Percentiles rank a stretch among this genome's conserved stretches.
Conservation (phyloP, 2,329 filamentous ascomycete species). For the Colletotrichum musae region DNA sequence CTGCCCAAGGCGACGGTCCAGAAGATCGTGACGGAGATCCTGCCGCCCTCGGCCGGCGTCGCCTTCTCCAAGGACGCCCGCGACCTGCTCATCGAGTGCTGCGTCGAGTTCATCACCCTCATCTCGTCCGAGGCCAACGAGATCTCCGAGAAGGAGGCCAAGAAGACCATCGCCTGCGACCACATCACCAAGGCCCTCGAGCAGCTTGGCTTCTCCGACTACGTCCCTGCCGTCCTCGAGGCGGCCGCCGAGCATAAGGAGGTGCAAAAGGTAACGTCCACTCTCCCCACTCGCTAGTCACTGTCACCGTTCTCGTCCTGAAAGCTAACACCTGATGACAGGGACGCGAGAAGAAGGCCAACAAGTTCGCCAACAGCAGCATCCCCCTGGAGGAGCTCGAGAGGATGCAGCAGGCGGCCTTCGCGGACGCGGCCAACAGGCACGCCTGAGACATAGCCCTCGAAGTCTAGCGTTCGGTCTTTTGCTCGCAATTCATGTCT, state of each 20-base stretch:
- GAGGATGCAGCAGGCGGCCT: slow-evolving; percentile 90
- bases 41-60: slow-evolving; percentile 81
- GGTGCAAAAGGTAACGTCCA: slow-evolving; percentile 80
- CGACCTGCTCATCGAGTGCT: slow-evolving; percentile 97
- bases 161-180: slow-evolving; percentile 99
- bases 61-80: slow-evolving; percentile 96
- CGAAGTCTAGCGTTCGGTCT: slow-evolving; percentile 2
- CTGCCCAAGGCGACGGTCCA: slow-evolving; percentile 79
- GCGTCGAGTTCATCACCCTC: slow-evolving; percentile 98
- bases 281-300: no score
- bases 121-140: slow-evolving; percentile 99
- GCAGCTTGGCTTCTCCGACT: slow-evolving; percentile 92
- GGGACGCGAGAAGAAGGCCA: slow-evolving; percentile 96
- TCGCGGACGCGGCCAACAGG: slow-evolving; percentile 64
- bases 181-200: slow-evolving; percentile 96
- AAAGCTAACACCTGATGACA: slow-evolving; percentile 53
- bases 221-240: slow-evolving; percentile 88
- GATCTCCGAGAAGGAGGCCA: slow-evolving; percentile 97
- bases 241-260: slow-evolving; percentile 94
- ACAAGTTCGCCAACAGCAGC: slow-evolving; percentile 96
- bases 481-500: slow-evolving; percentile 30
- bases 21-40: slow-evolving; percentile 94
- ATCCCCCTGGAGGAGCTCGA: slow-evolving; percentile 92
- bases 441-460: slow-evolving; percentile 19
- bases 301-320: not conserved